phyloP scores from a whole-genome alignment of 768 basidiomycete species.

The Lepiota subincarnata region DNA sequence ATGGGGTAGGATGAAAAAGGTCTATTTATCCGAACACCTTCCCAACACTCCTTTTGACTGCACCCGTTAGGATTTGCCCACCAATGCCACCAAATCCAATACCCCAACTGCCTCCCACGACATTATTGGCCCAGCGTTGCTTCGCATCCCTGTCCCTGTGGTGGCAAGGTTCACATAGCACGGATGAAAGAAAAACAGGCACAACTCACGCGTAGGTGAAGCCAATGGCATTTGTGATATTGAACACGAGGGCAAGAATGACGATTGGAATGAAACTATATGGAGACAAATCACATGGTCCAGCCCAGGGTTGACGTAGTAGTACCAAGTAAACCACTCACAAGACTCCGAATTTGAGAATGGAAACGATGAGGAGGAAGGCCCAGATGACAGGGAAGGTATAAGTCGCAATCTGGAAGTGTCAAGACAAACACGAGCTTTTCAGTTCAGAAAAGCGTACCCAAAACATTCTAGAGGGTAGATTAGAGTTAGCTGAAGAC shows the following conservation, averaged over 20 bases:
- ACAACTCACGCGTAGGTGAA: slow-evolving; percentile 86
- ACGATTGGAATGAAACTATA: slow-evolving; percentile 92
- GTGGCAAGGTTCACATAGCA: background rate
- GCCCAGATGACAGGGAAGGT: slow-evolving; percentile 87
- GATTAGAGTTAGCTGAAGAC: background rate
- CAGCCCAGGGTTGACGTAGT: background rate
- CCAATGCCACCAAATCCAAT: slow-evolving; percentile 79
- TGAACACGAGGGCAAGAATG: slow-evolving; percentile 90
- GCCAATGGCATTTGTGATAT: slow-evolving; percentile 90
- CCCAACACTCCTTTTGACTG: slow-evolving; percentile 79
- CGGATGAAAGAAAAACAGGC: background rate
- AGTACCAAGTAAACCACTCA: slow-evolving; percentile 37
- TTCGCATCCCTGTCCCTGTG: slow-evolving; percentile 88
- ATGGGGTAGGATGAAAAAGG: background rate
- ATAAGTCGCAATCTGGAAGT: slow-evolving; percentile 76
- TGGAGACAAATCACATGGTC: background rate
- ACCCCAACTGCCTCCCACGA: slow-evolving; percentile 67
- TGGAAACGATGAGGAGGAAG: slow-evolving; percentile 79
- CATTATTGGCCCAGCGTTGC: slow-evolving; percentile 78
- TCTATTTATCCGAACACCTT: slow-evolving; percentile 59
- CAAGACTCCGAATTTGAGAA: slow-evolving; percentile 87
- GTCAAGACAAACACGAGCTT: background rate
- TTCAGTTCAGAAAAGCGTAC: slow-evolving; percentile 35
- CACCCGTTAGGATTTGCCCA: slow-evolving; percentile 76
- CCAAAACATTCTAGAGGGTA: slow-evolving; percentile 80